Base-by-base conservation (phyloP, 75 land plant genomes). In the Picea glauca region DNA sequence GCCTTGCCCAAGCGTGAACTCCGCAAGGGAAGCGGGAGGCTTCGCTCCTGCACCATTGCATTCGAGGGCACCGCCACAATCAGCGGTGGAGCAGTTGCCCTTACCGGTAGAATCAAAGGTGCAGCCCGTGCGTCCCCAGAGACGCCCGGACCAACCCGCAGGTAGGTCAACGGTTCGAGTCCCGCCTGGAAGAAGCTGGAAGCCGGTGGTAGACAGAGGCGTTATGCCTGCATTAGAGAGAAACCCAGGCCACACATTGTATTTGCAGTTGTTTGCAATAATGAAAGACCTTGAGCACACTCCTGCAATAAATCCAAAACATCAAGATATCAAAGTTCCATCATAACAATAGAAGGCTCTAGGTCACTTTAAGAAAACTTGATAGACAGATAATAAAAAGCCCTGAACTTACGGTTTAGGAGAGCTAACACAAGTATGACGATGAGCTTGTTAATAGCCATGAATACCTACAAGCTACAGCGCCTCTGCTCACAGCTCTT, bases 91-190 rank as follows among this genome's bases (percentile, higher is more conserved):
- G 81, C 96, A 93, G 3, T 72, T 65, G 73, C 87, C 90, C 13
- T 58, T 80, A 9, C 91, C 86, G 59, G 65, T 23, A 68, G 81
- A 14, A 80, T 86, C 85, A 38, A 83, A 67, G 60, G 77, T 68
- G 86, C 96, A 93, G 57, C 59, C 78, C 11, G 94, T 87, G 46
- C 96, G 78, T 32, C 86, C 96, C 96, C 96, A 93, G 65, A 93
- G 67, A 1, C 94, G 88, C 62, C 96, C 96, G 5, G 85, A 83
- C 96, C 96, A 93, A 0, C 81, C 82, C 3, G 81, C 21, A 9
- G 90, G 92, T 21, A 84, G 83, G 13, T 60, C 62, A 5, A 86
- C 30, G 8, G 78, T 58, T 9, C 20, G 38, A 58, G 59, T 17
- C 40, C 77, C 58, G 17, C 85, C 84, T 14, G 77, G 65, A 13